Evolutionary conservation across 1,284 basidiomycete genomes (phyloP).

Genomic region (Cryptococcus floricola): DNA sequence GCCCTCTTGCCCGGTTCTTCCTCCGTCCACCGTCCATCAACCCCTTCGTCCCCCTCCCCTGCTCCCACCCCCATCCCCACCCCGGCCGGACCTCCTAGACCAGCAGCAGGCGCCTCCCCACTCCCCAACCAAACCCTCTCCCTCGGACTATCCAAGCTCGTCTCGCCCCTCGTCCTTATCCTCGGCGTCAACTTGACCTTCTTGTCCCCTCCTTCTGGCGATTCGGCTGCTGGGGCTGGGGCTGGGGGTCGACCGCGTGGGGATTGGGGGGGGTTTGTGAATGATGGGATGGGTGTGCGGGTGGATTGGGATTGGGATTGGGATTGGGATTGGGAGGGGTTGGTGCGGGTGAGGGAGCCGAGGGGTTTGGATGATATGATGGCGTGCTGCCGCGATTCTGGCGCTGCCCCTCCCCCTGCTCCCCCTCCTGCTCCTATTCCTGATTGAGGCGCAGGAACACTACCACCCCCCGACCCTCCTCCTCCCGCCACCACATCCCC

Average conservation of each 20-base stretch:
- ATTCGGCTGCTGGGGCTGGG: not conserved
- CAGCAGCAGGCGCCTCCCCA: no score
- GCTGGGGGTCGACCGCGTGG: not conserved
- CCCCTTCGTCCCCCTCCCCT: no score
- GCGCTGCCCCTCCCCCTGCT: no score
- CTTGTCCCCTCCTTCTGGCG: conserved; percentile 18
- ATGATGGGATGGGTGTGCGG: not conserved
- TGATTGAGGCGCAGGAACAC: not conserved
- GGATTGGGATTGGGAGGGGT: not conserved
- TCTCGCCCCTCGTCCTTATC: conserved; percentile 35
- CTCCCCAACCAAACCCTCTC: not conserved
- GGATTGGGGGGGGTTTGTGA: not conserved
- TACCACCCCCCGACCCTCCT: not conserved
- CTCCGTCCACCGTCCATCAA: no score
- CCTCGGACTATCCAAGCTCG: conserved; percentile 27
- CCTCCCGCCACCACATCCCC: not conserved
- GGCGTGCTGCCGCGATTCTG: not conserved
- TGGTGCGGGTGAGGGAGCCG: not conserved
- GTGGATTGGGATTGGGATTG: not conserved
- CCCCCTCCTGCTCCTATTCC: no score
- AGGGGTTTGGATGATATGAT: conserved; percentile 3
- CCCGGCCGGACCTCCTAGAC: no score
- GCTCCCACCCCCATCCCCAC: no score
- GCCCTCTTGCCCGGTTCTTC: no score
- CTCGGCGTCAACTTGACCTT: conserved; percentile 27